phyloP scores from a whole-genome alignment of 2,329 filamentous ascomycete species.

The Torrubiella hemipterigena region DNA sequence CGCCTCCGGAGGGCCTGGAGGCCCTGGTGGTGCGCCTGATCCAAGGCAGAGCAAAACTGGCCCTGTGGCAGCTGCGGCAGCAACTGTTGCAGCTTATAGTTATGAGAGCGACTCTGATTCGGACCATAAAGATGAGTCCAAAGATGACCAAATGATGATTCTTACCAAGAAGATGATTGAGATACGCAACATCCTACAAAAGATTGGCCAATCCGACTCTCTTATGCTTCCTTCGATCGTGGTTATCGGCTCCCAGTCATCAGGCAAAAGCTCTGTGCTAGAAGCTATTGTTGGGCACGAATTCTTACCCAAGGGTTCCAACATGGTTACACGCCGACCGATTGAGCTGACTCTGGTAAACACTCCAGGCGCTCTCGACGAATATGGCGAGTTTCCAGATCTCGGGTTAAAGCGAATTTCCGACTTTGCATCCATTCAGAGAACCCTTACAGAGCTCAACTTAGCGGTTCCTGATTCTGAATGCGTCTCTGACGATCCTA shows the following conservation, averaged over 20 bases:
- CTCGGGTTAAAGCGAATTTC: conserved; percentile 80
- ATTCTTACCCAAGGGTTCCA: conserved; percentile 92
- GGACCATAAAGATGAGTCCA: conserved; percentile 55
- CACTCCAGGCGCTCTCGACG: conserved; percentile 72
- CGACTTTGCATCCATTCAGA: conserved; percentile 85
- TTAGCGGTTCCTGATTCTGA: conserved; percentile 80
- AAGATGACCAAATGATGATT: conserved; percentile 98
- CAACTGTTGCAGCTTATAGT: conserved; percentile 67
- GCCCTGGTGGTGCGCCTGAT: conserved; percentile 33
- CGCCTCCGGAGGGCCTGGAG: conserved; percentile 36
- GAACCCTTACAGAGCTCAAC: conserved; percentile 89
- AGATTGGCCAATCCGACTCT: conserved; percentile 80
- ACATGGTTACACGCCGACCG: conserved; percentile 93
- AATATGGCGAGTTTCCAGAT: conserved; percentile 94
- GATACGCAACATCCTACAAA: conserved; percentile 82
- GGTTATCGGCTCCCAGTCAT: conserved; percentile 97
- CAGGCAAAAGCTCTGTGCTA: conserved; percentile 92
- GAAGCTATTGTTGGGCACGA: conserved; percentile 97
- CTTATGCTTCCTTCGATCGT: conserved; percentile 91
- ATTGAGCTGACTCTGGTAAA: conserved; percentile 96
- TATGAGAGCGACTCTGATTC: conserved; percentile 60
- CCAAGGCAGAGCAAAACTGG: conserved; percentile 48
- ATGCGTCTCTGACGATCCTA: conserved; percentile 93
- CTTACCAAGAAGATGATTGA: conserved; percentile 99
- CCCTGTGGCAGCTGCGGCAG: conserved; percentile 54